Evolutionary conservation across 1,284 basidiomycete genomes (phyloP), one percentile per base, ranked within the genome.

Genomic region (Rhodotorula sp.): DNA sequence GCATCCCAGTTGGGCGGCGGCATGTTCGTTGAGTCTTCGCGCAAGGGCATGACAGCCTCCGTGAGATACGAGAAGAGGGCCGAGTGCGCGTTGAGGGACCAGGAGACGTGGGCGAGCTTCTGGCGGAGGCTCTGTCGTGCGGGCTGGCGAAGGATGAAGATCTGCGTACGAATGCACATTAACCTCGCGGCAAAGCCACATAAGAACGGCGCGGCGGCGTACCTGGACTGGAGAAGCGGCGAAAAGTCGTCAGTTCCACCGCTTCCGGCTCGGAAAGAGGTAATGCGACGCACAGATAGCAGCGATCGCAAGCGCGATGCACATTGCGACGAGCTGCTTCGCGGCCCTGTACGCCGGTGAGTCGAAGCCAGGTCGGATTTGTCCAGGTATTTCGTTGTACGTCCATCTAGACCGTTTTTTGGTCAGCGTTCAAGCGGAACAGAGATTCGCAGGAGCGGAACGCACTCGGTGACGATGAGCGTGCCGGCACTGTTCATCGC

Each of bases 81-180:
- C 27, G 75, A 66, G 58, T 81, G 80, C n/a, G 76, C 24, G 36
- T 56, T 51, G 49, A 78, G 74, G 1, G 66, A 57, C 54, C 73
- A 76, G 34, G 77, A 76, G 49, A 81, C 51, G 27, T 74, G 64
- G 11, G 79, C 79, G 9, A 80, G 64, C 27, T 72, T 68, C 54
- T 78, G 76, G 22, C 81, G 74, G 9, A 82, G 75, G 15, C 77
- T 77, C n/a, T 77, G 64, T 46, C 79, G 74, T 4, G 81, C 81
- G 0, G 81, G 81, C 52, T 79, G 79, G 17, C 81, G 77, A 0
- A 81, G 72, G 29, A 82, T 75, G 61, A 81, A 74, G 32, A 78
- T 71, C 71, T 75, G 73, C 39, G 59, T 11, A n/a, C 27, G 24
- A 9, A 1, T 2, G n/a, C 27, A n/a, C 27, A 22, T 27, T 9